Conservation (phyloP, 495 filamentous ascomycete genomes). For the Penicillium goetzii region DNA sequence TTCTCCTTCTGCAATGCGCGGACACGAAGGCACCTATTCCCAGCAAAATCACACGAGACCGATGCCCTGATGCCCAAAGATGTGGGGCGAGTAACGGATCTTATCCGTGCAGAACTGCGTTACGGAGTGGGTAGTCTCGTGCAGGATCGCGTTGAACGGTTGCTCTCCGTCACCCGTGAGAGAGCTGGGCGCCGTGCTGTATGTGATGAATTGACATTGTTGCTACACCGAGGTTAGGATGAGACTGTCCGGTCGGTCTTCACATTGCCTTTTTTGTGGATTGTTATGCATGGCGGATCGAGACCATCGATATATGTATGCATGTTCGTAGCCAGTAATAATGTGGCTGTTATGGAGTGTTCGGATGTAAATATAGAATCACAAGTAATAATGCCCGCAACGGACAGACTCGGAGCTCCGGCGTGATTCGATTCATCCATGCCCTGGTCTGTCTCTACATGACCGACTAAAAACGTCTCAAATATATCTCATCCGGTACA, state of each 20-base stretch:
- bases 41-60: constrained; percentile 25
- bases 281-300: not conserved
- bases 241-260: not conserved
- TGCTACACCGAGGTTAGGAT: not conserved
- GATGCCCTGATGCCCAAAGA: constrained; percentile 20
- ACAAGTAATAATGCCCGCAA: not conserved
- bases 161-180: no score
- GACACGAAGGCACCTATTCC: constrained; percentile 10
- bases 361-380: not conserved
- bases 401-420: not conserved
- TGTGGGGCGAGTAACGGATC: constrained; percentile 19
- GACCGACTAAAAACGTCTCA: not conserved
- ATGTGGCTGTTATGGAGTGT: not conserved
- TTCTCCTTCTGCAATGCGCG: not conserved
- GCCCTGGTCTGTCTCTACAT: not conserved
- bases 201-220: not conserved
- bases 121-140: not conserved
- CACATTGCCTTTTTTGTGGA: not conserved
- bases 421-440: not conserved
- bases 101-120: constrained; percentile 11
- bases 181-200: not conserved
- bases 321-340: not conserved
- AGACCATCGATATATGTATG: not conserved
- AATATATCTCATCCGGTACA: not conserved
- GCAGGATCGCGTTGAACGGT: no score